Percentiles rank a stretch among this genome's conserved stretches.
phyloP scores from a whole-genome alignment of 192 early-diverging fungal species.

The Gigaspora rosea region DNA sequence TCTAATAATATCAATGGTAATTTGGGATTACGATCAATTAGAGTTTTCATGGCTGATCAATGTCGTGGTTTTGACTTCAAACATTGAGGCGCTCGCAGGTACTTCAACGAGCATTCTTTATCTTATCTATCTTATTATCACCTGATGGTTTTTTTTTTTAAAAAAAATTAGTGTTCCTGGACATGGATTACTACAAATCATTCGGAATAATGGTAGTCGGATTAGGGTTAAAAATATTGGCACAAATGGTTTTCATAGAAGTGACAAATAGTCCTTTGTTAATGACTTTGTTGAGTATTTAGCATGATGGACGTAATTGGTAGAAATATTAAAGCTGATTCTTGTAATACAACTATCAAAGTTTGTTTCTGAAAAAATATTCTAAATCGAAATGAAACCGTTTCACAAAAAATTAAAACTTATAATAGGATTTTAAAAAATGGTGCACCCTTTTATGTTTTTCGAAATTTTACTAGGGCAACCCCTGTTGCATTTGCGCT shows the following conservation, averaged over 20 bases:
- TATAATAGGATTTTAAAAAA: no score
- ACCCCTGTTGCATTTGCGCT: no score
- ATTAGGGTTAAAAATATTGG: conserved; percentile 42
- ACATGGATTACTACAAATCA: conserved; percentile 49
- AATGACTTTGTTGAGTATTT: conserved; percentile 22
- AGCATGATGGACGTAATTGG: neutral
- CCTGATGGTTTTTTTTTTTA: neutral
- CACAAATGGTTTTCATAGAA: conserved; percentile 50
- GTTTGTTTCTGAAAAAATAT: no score
- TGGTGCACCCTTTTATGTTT: no score
- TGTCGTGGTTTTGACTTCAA: conserved; percentile 73
- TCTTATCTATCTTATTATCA: neutral
- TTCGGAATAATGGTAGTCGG: conserved; percentile 52
- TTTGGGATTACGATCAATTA: conserved; percentile 86
- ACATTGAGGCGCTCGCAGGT: conserved; percentile 65
- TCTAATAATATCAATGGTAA: conserved; percentile 83
- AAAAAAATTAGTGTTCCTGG: conserved; percentile 48
- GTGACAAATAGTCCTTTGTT: conserved; percentile 30
- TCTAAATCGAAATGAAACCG: no score
- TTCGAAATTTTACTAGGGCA: no score
- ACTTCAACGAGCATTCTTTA: conserved; percentile 19
- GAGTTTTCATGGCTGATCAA: conserved; percentile 84
- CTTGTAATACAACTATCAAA: no score
- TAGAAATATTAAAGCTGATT: no score
- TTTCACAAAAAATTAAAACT: no score